phyloP scores from a whole-genome alignment of 2,329 filamentous ascomycete species.

The Fonsecaea monophora region DNA sequence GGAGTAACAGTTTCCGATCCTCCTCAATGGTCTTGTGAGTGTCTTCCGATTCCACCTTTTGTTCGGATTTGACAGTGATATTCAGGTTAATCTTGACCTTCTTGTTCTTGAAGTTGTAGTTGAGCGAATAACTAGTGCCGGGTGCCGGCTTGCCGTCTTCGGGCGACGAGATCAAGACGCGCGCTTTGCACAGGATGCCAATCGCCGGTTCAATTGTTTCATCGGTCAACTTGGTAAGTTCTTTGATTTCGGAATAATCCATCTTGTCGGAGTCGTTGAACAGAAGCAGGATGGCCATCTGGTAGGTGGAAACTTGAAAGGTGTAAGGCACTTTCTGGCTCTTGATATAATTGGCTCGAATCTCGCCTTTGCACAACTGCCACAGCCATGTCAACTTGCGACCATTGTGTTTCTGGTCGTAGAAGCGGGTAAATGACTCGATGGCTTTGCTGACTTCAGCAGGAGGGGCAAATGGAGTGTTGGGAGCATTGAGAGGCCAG shows the following conservation, averaged over 20 bases:
- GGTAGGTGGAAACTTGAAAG: constrained; percentile 96
- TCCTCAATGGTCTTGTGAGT: constrained; percentile 99
- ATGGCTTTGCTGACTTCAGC: constrained; percentile 83
- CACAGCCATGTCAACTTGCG: constrained; percentile 97
- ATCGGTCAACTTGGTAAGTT: constrained; percentile 76
- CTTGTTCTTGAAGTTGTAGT: constrained; percentile 97
- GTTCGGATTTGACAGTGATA: constrained; percentile 90
- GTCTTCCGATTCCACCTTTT: constrained; percentile 94
- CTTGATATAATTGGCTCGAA: constrained; percentile 92
- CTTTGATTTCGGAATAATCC: constrained; percentile 85
- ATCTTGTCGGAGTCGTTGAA: constrained; percentile 92
- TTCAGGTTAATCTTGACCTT: constrained; percentile 98
- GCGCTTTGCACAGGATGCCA: constrained; percentile 88
- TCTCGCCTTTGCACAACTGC: constrained; percentile 97
- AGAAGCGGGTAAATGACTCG: constrained; percentile 88
- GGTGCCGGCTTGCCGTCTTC: constrained; percentile 77
- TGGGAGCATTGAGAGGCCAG: constrained; percentile 89
- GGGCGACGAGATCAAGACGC: constrained; percentile 76
- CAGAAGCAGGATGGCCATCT: constrained; percentile 93
- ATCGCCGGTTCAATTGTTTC: constrained; percentile 89
- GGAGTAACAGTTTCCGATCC: constrained; percentile 92
- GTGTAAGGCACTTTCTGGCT: constrained; percentile 89
- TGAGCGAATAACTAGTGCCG: constrained; percentile 81
- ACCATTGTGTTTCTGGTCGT: constrained; percentile 94
- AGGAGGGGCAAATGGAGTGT: constrained; percentile 86